phyloP scores from a whole-genome alignment of 2,329 filamentous ascomycete species.

The Verticillium longisporum region DNA sequence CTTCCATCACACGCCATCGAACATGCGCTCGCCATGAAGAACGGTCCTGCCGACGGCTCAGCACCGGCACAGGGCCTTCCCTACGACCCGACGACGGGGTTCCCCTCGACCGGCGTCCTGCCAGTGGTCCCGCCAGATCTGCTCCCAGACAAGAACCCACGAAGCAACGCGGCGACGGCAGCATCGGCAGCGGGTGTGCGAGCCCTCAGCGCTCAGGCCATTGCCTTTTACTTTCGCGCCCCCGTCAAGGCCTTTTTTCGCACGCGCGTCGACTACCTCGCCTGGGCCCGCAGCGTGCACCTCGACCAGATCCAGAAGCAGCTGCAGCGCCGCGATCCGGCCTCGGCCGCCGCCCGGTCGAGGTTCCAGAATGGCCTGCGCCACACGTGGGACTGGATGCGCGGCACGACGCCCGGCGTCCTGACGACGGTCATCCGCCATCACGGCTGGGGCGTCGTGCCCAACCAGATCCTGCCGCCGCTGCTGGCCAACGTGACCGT shows the following conservation, averaged over 20 bases:
- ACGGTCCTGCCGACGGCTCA: neutral
- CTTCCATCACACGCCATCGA: no score
- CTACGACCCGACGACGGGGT: neutral
- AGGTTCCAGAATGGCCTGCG: constrained; percentile 22
- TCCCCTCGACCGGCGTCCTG: constrained; percentile 28
- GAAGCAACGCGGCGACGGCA: constrained; percentile 55
- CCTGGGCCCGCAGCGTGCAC: constrained; percentile 48
- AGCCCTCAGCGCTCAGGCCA: constrained; percentile 73
- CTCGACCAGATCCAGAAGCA: constrained; percentile 29
- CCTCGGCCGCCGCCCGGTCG: constrained; percentile 27
- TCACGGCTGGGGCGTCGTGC: constrained; percentile 69
- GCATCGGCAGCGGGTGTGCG: constrained; percentile 82
- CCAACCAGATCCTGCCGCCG: constrained; percentile 70
- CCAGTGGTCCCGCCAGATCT: constrained; percentile 36
- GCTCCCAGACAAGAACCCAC: constrained; percentile 37
- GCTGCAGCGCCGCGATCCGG: constrained; percentile 26
- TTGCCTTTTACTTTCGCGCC: constrained; percentile 87
- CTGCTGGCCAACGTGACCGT: constrained; percentile 68
- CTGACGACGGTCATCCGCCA: constrained; percentile 59
- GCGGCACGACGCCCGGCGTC: constrained; percentile 63
- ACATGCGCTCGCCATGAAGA: neutral
- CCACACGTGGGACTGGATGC: constrained; percentile 42
- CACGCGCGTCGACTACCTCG: constrained; percentile 76
- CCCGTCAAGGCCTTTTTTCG: constrained; percentile 91
- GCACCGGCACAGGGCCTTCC: neutral